phyloP scores from a whole-genome alignment of 148 eudicot genomes.

The Camellia japonica region DNA sequence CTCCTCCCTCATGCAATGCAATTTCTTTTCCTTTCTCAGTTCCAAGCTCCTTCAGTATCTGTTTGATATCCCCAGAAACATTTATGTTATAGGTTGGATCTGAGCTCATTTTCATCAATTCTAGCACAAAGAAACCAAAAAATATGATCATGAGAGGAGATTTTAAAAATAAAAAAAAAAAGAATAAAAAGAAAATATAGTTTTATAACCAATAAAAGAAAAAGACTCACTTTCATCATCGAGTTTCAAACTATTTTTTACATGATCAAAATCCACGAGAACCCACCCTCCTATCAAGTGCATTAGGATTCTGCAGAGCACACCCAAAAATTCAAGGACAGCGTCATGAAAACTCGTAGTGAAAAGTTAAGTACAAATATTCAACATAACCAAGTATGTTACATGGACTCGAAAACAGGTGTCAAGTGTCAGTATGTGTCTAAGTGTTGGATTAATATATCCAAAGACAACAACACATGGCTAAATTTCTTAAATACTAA shows the following conservation, averaged over 20 bases:
- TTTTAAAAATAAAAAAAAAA: background rate
- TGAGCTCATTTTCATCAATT: slow-evolving; percentile 64
- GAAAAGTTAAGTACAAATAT: background rate
- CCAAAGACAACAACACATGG: too few species aligned
- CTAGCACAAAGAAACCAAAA: slow-evolving; percentile 33
- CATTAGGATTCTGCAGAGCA: slow-evolving; percentile 78
- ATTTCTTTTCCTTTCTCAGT: slow-evolving; percentile 81
- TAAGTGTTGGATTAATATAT: too few species aligned
- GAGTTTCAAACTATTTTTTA: slow-evolving; percentile 75
- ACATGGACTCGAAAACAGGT: too few species aligned
- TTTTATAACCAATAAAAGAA: background rate
- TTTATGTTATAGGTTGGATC: slow-evolving; percentile 94
- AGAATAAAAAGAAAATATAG: background rate
- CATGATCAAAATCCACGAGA: slow-evolving; percentile 83
- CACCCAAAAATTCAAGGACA: background rate
- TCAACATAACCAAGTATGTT: background rate
- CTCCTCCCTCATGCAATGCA: slow-evolving; percentile 91
- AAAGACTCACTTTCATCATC: slow-evolving; percentile 83
- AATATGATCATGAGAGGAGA: slow-evolving; percentile 7
- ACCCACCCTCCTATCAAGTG: slow-evolving; percentile 57
- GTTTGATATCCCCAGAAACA: slow-evolving; percentile 82
- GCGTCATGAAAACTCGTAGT: background rate
- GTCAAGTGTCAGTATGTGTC: too few species aligned
- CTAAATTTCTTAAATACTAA: too few species aligned
- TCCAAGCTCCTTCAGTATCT: slow-evolving; percentile 94